Percentiles rank a stretch among this genome's conserved stretches.
These are phyloP conservation scores for Dittrichia graveolens DNA, from an alignment of 129 eudicot genomes.

Conservation along the genomic window DNA sequence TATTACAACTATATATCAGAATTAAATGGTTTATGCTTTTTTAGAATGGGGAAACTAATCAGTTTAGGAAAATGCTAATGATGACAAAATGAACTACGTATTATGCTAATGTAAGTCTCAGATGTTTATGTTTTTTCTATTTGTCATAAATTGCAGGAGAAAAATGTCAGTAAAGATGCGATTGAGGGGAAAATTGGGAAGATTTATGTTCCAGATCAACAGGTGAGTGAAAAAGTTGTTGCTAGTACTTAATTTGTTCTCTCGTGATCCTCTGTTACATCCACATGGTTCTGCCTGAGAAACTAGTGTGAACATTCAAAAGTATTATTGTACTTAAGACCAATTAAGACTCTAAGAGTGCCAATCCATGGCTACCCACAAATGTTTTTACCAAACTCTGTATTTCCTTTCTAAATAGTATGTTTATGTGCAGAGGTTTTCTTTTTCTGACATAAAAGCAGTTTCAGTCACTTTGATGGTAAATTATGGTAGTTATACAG, in stretches of 20 bases:
- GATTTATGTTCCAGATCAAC: constrained; percentile 85
- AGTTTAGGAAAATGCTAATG: too few species aligned
- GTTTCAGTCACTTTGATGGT: not conserved
- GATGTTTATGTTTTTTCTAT: constrained; percentile 6
- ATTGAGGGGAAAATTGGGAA: constrained; percentile 83
- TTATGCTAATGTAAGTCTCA: too few species aligned
- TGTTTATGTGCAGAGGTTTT: not conserved
- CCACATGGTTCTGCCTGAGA: not conserved
- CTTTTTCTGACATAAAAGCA: not conserved
- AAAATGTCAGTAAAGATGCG: constrained; percentile 74
- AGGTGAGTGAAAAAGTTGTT: constrained; percentile 52
- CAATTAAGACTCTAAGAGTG: too few species aligned
- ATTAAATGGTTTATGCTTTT: too few species aligned
- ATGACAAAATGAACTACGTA: too few species aligned
- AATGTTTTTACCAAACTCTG: too few species aligned
- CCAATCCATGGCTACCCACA: too few species aligned
- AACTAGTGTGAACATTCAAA: not conserved
- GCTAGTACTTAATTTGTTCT: not conserved
- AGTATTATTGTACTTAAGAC: not conserved
- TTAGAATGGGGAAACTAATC: too few species aligned
- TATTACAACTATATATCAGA: too few species aligned
- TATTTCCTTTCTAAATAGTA: not conserved
- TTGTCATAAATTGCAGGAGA: constrained; percentile 57
- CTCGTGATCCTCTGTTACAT: not conserved
- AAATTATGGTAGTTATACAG: not conserved